Evolutionary conservation across 2,329 filamentous ascomycete species (phyloP), one percentile per base, ranked within the genome.

Genomic region (Alternaria rosae): DNA sequence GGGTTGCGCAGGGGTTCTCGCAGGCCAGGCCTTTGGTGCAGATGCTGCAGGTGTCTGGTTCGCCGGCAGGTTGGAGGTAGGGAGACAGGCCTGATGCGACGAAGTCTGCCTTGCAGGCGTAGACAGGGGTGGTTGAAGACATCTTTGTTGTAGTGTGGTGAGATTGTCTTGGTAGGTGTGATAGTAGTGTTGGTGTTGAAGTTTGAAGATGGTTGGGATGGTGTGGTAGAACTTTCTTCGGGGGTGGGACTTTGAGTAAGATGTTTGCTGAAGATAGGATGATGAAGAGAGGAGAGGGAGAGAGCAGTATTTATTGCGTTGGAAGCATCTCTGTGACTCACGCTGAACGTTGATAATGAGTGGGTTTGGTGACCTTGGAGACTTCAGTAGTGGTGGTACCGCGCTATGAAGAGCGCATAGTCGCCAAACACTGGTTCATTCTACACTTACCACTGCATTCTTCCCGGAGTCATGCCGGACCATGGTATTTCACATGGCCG

Each of bases 1-100:
- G 30, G 10, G 50, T 54, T 32, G 28, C 43, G 5, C 21, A 56
- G 54, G 7, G 42, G 53, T 42, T 32, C 30, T 56, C 43, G 30
- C 42, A 50, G 35, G 54, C 54, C 43, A 56, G 15, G 43, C 41
- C 54, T 56, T 56, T 41, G 17, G 23, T 43, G 12, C 54, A 56
- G 54, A 56, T 56, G n/a, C 10, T 41, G 43, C 54, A 56, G 30
- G 20, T 23, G 25, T 48, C 54, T 56, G 23, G 4, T 20, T 13
- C 20, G 8, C 28, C n/a, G 30, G 28, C 23, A 28, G 28, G 30
- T 35, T 21, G 43, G 21, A 56, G 28, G 43, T 30, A 15, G 3
- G 54, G 54, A 6, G 42, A 28, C 25, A 56, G 12, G 13, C 42
- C 54, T 21, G 10, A 17, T 12, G 32, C 21, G 9, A 35, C n/a